Evolutionary conservation across 78 protist species (phyloP).

Genomic region (Chrysochromulina tobinii): DNA sequence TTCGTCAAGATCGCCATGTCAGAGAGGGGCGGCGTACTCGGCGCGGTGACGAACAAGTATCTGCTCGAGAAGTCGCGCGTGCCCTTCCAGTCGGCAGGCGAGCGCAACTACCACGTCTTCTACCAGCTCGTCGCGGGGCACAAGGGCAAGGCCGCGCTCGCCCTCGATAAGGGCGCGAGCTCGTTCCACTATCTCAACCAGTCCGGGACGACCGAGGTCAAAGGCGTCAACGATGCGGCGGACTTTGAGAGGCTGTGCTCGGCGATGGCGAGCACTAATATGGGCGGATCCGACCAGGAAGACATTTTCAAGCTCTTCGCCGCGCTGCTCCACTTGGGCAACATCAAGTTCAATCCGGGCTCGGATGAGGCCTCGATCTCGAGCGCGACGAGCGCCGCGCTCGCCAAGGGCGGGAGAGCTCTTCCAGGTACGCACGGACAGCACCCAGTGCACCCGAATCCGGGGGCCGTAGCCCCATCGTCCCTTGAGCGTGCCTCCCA

Average conservation of each 20-base stretch:
- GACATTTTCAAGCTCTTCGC: not conserved
- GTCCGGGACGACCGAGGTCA: not conserved
- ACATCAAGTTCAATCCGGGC: not conserved
- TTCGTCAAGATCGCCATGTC: conserved; percentile 6
- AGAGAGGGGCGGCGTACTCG: not conserved
- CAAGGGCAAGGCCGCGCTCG: not conserved
- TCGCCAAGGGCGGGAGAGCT: not conserved
- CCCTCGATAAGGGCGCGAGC: not conserved
- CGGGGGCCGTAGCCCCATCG: too few species aligned
- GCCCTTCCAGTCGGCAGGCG: conserved; percentile 72
- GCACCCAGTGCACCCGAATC: too few species aligned
- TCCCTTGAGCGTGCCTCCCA: too few species aligned
- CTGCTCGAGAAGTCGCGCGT: conserved; percentile 87
- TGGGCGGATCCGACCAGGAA: too few species aligned
- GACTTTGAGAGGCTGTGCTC: not conserved
- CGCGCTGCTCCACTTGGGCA: not conserved
- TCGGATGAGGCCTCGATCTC: not conserved
- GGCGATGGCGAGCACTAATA: not conserved
- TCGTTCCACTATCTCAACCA: not conserved
- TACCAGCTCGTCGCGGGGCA: conserved; percentile 68
- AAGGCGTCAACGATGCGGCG: not conserved
- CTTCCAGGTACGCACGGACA: too few species aligned
- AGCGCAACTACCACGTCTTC: conserved; percentile 94
- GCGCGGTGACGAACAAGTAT: conserved; percentile 57
- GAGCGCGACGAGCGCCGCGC: not conserved